Evolutionary conservation across 768 basidiomycete genomes (phyloP).

Genomic region (Tricholoma furcatifolium): DNA sequence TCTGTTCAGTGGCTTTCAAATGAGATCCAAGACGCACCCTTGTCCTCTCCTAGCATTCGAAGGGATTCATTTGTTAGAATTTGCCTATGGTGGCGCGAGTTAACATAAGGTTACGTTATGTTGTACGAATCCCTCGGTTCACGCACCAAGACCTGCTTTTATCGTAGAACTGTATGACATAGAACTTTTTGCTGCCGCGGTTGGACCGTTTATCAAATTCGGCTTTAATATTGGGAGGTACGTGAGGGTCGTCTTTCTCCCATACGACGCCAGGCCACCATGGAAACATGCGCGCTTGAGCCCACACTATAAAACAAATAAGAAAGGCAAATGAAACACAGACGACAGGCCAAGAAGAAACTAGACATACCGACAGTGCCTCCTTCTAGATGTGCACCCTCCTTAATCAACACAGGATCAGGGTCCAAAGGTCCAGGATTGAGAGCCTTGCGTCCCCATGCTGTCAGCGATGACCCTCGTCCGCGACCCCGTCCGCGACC

Average conservation of each 20-base stretch:
- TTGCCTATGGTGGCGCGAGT: conserved; percentile 43
- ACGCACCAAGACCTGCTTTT: conserved; percentile 60
- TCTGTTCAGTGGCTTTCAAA: background rate
- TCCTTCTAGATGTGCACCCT: conserved; percentile 38
- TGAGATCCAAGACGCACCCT: conserved; percentile 44
- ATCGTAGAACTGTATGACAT: conserved; percentile 83
- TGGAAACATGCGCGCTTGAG: conserved; percentile 72
- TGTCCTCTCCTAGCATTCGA: conserved; percentile 65
- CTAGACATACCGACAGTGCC: conserved; percentile 64
- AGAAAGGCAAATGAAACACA: background rate
- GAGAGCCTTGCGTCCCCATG: too few relatives aligned
- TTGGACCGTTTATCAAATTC: conserved; percentile 27
- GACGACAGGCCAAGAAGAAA: background rate
- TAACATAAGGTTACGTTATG: background rate
- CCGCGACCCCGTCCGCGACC: too few relatives aligned
- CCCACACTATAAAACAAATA: conserved; percentile 64
- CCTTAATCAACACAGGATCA: conserved; percentile 24
- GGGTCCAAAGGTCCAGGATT: too few relatives aligned
- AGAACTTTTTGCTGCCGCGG: conserved; percentile 42
- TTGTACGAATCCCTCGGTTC: background rate
- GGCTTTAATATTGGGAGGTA: conserved; percentile 46
- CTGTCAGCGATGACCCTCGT: too few relatives aligned
- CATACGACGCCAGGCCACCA: conserved; percentile 88
- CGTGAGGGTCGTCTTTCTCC: conserved; percentile 52
- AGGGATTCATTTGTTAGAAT: conserved; percentile 57